Evolutionary conservation across 306 rosid species (phyloP).

Genomic region (Glycine soja): DNA sequence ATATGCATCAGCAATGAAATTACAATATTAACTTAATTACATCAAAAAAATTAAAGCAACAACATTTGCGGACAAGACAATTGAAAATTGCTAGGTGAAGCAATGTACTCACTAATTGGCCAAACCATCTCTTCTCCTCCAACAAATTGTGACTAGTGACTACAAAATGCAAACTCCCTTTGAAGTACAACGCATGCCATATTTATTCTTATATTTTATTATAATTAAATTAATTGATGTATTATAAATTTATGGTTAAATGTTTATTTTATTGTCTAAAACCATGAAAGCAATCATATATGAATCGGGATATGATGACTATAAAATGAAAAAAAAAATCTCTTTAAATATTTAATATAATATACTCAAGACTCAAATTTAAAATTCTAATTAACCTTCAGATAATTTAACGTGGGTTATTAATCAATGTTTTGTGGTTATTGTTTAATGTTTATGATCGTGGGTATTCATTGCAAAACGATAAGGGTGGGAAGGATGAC

Average conservation of each 20-base stretch:
- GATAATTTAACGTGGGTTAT: no score
- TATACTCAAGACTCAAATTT: no score
- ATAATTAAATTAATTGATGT: neutral
- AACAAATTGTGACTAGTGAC: neutral
- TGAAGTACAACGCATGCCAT: neutral
- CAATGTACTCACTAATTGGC: slow-evolving; percentile 61
- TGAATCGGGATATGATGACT: no score
- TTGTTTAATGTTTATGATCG: neutral
- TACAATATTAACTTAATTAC: neutral
- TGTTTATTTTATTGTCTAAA: no score
- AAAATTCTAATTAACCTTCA: no score
- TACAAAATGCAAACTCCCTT: neutral
- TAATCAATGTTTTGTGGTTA: no score
- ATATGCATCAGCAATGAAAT: neutral
- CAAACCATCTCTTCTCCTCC: slow-evolving; percentile 57
- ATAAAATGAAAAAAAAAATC: no score
- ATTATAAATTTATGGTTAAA: neutral
- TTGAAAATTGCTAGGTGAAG: neutral
- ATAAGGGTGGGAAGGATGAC: slow-evolving; percentile 5
- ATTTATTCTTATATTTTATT: slow-evolving; percentile 18
- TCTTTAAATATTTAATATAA: no score
- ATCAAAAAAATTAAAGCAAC: neutral
- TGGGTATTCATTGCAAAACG: slow-evolving; percentile 27
- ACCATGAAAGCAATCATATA: no score
- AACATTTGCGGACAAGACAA: neutral